Percentiles rank a stretch among this genome's conserved stretches.
These are phyloP conservation scores for Penicillium ucsense DNA, from an alignment of 495 filamentous ascomycete genomes.

Conservation along the genomic window DNA sequence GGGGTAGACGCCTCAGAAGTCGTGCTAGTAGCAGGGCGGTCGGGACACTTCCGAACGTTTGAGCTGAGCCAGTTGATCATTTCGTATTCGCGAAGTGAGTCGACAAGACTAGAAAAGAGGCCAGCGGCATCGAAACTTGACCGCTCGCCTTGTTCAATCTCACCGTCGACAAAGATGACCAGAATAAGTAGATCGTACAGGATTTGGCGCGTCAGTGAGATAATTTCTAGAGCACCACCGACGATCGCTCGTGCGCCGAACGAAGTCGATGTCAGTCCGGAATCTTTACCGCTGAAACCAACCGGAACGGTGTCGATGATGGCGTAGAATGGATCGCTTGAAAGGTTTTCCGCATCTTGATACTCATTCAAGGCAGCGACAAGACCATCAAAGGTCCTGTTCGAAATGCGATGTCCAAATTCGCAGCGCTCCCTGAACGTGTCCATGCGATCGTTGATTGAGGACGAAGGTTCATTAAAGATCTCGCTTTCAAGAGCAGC, in stretches of 20 bases:
- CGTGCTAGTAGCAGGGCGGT: slow-evolving; percentile 4
- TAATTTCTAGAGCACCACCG: slow-evolving; percentile 67
- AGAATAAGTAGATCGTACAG: slow-evolving; percentile 77
- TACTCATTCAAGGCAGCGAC: slow-evolving; percentile 29
- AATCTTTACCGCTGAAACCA: slow-evolving; percentile 34
- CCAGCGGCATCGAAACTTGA: slow-evolving; percentile 56
- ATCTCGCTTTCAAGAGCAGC: slow-evolving; percentile 56
- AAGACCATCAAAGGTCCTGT: slow-evolving; percentile 50
- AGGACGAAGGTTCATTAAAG: slow-evolving; percentile 54
- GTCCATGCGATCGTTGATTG: slow-evolving; percentile 60
- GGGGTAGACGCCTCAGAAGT: slow-evolving; percentile 14
- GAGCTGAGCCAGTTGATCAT: slow-evolving; percentile 73
- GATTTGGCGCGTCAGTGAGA: slow-evolving; percentile 53
- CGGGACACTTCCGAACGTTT: slow-evolving; percentile 32
- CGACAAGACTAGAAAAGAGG: slow-evolving; percentile 58
- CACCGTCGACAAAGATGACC: slow-evolving; percentile 70
- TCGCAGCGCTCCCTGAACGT: slow-evolving; percentile 61
- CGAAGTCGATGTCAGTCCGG: slow-evolving; percentile 42
- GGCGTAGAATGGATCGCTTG: slow-evolving; percentile 40
- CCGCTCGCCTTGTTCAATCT: slow-evolving; percentile 57
- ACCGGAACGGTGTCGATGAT: slow-evolving; percentile 36
- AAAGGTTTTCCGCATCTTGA: slow-evolving; percentile 34
- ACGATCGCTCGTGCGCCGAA: slow-evolving; percentile 67
- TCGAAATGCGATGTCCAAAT: slow-evolving; percentile 61
- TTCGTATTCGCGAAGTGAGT: slow-evolving; percentile 60